Evolutionary conservation across 768 basidiomycete species (phyloP).

Genomic region (Suillus alpinus): DNA sequence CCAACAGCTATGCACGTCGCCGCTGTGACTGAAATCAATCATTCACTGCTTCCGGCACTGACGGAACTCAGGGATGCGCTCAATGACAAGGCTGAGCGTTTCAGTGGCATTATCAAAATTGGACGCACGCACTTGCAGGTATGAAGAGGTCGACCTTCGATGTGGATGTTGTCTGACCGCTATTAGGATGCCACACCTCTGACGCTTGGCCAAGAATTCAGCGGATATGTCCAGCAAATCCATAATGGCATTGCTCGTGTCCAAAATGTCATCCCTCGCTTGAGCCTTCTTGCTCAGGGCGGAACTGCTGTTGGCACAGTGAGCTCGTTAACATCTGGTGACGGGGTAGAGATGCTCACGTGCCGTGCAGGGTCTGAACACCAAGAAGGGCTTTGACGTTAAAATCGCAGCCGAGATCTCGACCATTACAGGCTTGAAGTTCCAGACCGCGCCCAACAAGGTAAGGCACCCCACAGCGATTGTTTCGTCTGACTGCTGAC

Average conservation of each 20-base stretch:
- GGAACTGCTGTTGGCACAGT: constrained; percentile 99
- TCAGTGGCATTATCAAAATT: constrained; percentile 95
- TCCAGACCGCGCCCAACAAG: constrained; percentile 98
- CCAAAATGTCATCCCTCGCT: constrained; percentile 75
- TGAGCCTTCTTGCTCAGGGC: constrained; percentile 91
- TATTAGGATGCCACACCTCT: constrained; percentile 91
- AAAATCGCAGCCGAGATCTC: constrained; percentile 91
- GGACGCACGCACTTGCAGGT: constrained; percentile 95
- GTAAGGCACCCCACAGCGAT: constrained; percentile 34
- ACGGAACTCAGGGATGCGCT: constrained; percentile 81
- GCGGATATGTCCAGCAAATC: constrained; percentile 95
- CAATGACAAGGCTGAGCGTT: constrained; percentile 75
- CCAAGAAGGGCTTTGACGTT: constrained; percentile 93
- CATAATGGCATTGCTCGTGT: constrained; percentile 87
- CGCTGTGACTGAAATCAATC: constrained; percentile 83
- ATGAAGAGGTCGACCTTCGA: constrained; percentile 1
- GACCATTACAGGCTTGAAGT: constrained; percentile 84
- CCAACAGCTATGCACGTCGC: constrained; percentile 99
- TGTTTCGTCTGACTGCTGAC: not conserved
- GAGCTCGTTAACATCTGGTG: constrained; percentile 24
- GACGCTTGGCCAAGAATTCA: constrained; percentile 98
- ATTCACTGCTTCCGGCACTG: constrained; percentile 81
- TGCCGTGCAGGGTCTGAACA: constrained; percentile 81
- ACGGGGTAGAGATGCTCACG: constrained; percentile 6
- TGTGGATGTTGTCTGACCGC: constrained; percentile 6